phyloP scores from a whole-genome alignment of 192 early-diverging fungal genomes.

The Spizellomyces punctatus region DNA sequence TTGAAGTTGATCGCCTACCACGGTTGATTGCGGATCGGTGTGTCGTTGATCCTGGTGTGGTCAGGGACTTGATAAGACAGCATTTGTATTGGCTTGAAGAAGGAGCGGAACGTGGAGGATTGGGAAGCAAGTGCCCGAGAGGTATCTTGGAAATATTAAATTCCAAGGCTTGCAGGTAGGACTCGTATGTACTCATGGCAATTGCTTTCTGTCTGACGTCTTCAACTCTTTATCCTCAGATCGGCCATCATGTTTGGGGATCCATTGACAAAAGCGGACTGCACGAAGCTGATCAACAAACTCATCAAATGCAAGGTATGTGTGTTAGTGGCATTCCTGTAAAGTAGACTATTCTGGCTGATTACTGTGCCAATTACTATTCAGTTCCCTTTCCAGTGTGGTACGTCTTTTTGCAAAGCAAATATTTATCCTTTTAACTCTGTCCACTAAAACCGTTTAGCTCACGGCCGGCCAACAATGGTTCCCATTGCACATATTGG shows the following conservation, averaged over 20 bases:
- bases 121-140: slow-evolving; percentile 50
- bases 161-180: slow-evolving; percentile 71
- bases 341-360: neutral
- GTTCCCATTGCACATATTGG: slow-evolving; percentile 16
- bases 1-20: slow-evolving; percentile 48
- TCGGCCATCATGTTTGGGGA: slow-evolving; percentile 80
- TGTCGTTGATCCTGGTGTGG: slow-evolving; percentile 48
- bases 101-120: neutral
- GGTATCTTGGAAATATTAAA: slow-evolving; percentile 71
- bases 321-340: neutral
- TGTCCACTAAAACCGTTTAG: neutral
- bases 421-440: neutral
- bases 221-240: slow-evolving; percentile 27
- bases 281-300: slow-evolving; percentile 52
- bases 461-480: slow-evolving; percentile 51
- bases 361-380: neutral
- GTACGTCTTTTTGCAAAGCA: slow-evolving; percentile 10
- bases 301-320: slow-evolving; percentile 49
- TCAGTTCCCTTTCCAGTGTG: slow-evolving; percentile 49
- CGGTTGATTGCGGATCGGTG: slow-evolving; percentile 64
- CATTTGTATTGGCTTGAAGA: slow-evolving; percentile 54
- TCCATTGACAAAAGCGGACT: slow-evolving; percentile 46
- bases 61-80: slow-evolving; percentile 52
- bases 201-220: too few relatives aligned
- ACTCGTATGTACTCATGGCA: neutral